Percentiles rank a stretch among this genome's conserved stretches.
Conservation (phyloP, 495 filamentous ascomycete genomes). For the Lophiotrema nucula region DNA sequence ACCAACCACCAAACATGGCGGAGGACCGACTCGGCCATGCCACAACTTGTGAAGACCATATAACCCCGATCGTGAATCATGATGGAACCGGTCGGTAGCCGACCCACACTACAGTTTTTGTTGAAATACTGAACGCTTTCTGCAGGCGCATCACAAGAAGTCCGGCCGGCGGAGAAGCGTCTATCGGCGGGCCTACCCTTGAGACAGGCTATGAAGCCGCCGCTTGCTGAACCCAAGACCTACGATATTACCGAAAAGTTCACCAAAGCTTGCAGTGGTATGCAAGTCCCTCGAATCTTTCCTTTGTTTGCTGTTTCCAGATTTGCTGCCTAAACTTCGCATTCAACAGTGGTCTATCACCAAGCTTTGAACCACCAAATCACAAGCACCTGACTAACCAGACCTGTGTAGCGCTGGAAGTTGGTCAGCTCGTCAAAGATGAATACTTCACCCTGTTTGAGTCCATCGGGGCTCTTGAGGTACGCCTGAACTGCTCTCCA, state of each 20-base stretch:
- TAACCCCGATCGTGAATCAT: background rate
- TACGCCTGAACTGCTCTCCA: conserved; percentile 38
- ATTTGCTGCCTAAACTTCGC: too few species aligned
- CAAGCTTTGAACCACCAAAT: too few species aligned
- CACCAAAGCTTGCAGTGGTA: conserved; percentile 66
- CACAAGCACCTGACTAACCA: too few species aligned
- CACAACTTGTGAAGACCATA: background rate
- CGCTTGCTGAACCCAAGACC: conserved; percentile 29
- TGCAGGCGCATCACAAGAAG: conserved; percentile 10
- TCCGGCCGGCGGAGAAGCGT: background rate
- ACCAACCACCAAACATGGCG: conserved; percentile 12
- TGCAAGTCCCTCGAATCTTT: conserved; percentile 24
- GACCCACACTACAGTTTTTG: too few species aligned
- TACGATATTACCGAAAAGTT: conserved; percentile 80
- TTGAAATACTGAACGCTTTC: too few species aligned
- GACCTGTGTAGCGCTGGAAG: conserved; percentile 65
- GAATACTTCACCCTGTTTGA: conserved; percentile 90
- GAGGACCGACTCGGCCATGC: background rate
- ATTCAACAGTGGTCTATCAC: too few species aligned
- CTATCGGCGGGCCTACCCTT: conserved; percentile 16
- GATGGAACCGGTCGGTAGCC: background rate
- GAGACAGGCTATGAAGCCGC: conserved; percentile 42
- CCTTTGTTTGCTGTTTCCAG: background rate
- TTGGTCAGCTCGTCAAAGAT: conserved; percentile 90
- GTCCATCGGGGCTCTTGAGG: conserved; percentile 91